A percentile compares a stretch with the other conserved stretches of the same genome.
Conservation (phyloP, 2,329 filamentous ascomycete species). For the Helicocarpus griseus region DNA sequence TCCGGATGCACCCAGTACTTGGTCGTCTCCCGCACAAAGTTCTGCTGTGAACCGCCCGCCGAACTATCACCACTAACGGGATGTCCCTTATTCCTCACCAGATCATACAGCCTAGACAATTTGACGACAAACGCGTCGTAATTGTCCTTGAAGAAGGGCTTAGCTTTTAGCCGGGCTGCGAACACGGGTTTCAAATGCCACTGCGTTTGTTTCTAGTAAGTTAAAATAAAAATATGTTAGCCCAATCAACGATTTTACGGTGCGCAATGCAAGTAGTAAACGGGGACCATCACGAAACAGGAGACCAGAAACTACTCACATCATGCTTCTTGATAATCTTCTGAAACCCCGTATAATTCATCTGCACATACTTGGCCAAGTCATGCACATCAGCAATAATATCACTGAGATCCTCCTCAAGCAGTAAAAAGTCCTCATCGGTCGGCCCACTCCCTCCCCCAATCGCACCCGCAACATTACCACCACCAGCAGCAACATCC, state of each 20-base stretch:
- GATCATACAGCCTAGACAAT: slow-evolving; percentile 88
- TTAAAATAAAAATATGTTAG: slow-evolving; percentile 5
- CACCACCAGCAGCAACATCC: neutral
- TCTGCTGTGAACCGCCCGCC: slow-evolving; percentile 85
- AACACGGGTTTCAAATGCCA: slow-evolving; percentile 96
- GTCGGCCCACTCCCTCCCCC: slow-evolving; percentile 36
- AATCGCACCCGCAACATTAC: neutral
- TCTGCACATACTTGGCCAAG: slow-evolving; percentile 91
- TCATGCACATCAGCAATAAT: slow-evolving; percentile 98
- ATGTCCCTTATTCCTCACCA: slow-evolving; percentile 85
- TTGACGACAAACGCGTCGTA: slow-evolving; percentile 94
- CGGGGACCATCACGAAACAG: neutral
- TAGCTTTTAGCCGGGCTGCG: slow-evolving; percentile 83
- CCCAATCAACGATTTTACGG: neutral
- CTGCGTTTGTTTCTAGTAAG: slow-evolving; percentile 79
- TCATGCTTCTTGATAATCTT: slow-evolving; percentile 99
- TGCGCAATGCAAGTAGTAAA: neutral
- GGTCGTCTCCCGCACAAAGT: slow-evolving; percentile 92
- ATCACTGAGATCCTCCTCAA: slow-evolving; percentile 92
- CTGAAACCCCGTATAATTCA: slow-evolving; percentile 98
- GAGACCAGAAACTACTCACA: slow-evolving; percentile 42
- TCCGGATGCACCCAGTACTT: slow-evolving; percentile 99
- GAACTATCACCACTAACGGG: slow-evolving; percentile 85
- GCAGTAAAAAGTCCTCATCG: slow-evolving; percentile 86
- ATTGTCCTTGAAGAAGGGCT: slow-evolving; percentile 98